Conservation (phyloP, 179 eudicot species). For the Actinidia arguta region DNA sequence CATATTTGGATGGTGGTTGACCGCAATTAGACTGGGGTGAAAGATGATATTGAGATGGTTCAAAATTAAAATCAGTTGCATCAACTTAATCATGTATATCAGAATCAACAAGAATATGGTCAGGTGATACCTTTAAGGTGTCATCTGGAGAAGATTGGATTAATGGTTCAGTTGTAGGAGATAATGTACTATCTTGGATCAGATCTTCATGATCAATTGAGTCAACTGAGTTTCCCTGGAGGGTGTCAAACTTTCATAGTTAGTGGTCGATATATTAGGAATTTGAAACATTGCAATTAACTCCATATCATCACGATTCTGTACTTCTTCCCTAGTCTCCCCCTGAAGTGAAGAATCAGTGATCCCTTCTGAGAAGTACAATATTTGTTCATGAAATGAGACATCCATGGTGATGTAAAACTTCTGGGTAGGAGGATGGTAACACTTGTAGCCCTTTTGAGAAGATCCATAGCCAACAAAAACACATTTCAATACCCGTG, state of each 20-base stretch:
- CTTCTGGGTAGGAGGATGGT: too few relatives aligned
- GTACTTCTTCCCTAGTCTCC: not conserved
- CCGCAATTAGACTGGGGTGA: not conserved
- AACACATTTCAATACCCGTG: not conserved
- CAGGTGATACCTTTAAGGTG: not conserved
- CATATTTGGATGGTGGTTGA: not conserved
- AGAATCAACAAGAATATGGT: not conserved
- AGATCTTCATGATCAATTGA: not conserved
- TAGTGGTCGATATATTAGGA: not conserved
- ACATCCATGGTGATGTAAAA: not conserved
- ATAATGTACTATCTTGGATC: not conserved
- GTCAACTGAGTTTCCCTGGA: not conserved
- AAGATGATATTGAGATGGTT: constrained; percentile 7
- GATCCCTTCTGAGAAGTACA: not conserved
- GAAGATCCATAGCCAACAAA: not conserved
- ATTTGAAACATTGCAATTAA: not conserved
- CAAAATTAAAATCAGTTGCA: not conserved
- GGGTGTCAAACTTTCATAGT: not conserved
- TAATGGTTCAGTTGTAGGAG: not conserved
- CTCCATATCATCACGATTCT: too few relatives aligned
- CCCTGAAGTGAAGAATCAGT: too few relatives aligned
- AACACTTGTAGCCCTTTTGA: too few relatives aligned
- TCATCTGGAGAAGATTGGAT: not conserved
- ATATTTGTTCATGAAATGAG: not conserved
- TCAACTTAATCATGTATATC: not conserved